A percentile compares a stretch with the other conserved stretches of the same genome.
Conservation (phyloP, 2,329 filamentous ascomycete species). For the Trichoderma citrinoviride region DNA sequence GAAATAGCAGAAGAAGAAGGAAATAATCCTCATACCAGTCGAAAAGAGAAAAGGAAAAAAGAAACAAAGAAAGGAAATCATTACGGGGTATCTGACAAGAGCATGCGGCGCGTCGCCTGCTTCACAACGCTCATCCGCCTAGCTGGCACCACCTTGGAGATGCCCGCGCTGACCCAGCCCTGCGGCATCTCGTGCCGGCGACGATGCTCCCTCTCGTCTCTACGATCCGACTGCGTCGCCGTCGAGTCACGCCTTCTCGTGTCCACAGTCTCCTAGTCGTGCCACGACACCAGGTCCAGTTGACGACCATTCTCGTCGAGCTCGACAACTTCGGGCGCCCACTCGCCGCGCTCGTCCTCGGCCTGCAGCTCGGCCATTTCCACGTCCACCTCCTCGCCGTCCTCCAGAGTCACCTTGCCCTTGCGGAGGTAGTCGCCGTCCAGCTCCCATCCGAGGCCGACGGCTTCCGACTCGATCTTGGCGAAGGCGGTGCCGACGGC, state of each 20-base stretch:
- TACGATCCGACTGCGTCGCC: no score
- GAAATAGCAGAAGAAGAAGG: no score
- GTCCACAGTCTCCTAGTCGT: conserved; percentile 29
- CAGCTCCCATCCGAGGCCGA: conserved; percentile 56
- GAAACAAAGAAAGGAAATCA: background rate
- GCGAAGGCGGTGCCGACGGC: conserved; percentile 49
- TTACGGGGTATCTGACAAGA: conserved; percentile 2
- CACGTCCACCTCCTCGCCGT: conserved; percentile 49
- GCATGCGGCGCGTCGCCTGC: conserved; percentile 1
- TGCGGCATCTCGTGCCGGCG: background rate
- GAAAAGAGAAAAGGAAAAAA: background rate
- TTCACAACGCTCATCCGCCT: conserved; percentile 9
- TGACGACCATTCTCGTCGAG: conserved; percentile 52
- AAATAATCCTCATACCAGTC: no score
- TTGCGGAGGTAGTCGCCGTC: conserved; percentile 47
- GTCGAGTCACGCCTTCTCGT: background rate
- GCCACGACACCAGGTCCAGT: conserved; percentile 52
- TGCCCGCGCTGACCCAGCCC: background rate
- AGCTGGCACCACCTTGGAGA: background rate
- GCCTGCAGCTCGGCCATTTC: conserved; percentile 51
- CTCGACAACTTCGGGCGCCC: conserved; percentile 52
- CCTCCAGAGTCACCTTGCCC: conserved; percentile 51
- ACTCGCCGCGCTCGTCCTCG: conserved; percentile 55
- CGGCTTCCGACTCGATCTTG: conserved; percentile 33
- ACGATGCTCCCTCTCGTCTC: background rate